phyloP scores from a whole-genome alignment of 441 rosid species.

The Euphorbia celastroides region DNA sequence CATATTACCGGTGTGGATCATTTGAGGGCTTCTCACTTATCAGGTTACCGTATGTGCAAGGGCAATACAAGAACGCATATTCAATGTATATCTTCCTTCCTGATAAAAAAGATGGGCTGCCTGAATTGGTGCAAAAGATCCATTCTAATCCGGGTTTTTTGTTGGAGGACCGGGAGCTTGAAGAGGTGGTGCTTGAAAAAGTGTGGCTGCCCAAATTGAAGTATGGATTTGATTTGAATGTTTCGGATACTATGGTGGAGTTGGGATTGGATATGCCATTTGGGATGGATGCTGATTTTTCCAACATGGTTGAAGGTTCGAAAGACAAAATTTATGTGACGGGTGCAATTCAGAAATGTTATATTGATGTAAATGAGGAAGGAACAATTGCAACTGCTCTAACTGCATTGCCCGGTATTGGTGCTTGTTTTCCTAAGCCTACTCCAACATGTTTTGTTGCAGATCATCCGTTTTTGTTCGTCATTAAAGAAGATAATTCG shows the following conservation, averaged over 20 bases:
- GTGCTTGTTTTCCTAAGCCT: background rate
- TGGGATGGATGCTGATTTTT: background rate
- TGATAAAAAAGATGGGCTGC: background rate
- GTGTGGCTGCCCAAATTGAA: background rate
- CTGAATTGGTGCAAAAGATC: background rate
- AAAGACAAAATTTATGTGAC: no score
- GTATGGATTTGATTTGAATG: background rate
- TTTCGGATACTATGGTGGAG: background rate
- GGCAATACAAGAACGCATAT: background rate
- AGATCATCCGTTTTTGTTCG: background rate
- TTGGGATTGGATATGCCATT: background rate
- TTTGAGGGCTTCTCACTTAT: no score
- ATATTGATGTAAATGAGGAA: background rate
- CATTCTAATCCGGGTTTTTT: background rate
- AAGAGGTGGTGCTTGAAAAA: background rate
- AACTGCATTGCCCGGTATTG: background rate
- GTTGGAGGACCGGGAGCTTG: background rate
- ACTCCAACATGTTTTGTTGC: background rate
- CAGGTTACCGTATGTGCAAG: background rate
- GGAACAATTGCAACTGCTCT: background rate
- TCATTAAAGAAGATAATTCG: background rate
- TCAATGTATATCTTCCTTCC: background rate
- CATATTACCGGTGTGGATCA: no score
- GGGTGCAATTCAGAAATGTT: background rate
- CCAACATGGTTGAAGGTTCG: background rate